Evolutionary conservation across 2,329 filamentous ascomycete species (phyloP).

Genomic region (Colletotrichum cordylinicola): DNA sequence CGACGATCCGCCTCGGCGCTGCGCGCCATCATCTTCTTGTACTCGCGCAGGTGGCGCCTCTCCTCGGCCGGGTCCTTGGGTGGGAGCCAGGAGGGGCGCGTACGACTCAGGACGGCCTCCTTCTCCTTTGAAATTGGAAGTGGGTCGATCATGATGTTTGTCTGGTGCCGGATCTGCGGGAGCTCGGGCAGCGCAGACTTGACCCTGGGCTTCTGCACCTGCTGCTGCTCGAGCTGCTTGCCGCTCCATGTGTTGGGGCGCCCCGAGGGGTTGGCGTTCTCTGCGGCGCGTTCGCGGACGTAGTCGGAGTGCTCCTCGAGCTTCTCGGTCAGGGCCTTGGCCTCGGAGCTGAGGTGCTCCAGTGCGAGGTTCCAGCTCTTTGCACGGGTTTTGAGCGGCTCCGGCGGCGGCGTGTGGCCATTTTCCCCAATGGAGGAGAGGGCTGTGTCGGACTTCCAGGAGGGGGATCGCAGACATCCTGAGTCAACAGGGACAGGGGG

Average conservation of each 20-base stretch:
- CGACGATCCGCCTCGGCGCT: constrained; percentile 66
- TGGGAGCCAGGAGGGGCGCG: constrained; percentile 82
- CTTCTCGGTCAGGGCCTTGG: constrained; percentile 77
- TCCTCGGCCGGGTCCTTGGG: constrained; percentile 92
- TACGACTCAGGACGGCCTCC: constrained; percentile 81
- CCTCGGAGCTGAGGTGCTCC: constrained; percentile 73
- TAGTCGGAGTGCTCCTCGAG: constrained; percentile 77
- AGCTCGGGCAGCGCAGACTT: constrained; percentile 73
- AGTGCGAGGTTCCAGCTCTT: constrained; percentile 79
- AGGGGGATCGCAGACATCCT: constrained; percentile 64
- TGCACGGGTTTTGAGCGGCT: constrained; percentile 59
- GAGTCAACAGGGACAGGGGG: constrained; percentile 64
- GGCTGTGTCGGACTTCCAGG: constrained; percentile 55
- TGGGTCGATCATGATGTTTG: constrained; percentile 84
- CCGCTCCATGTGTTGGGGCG: constrained; percentile 47
- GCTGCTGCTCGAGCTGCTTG: constrained; percentile 24
- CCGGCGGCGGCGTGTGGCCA: constrained; percentile 34
- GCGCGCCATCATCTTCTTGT: constrained; percentile 80
- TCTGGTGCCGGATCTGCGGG: constrained; percentile 69
- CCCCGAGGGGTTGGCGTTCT: constrained; percentile 25
- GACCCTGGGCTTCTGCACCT: constrained; percentile 53
- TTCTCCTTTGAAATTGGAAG: constrained; percentile 87
- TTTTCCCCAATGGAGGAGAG: constrained; percentile 31
- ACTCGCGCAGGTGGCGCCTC: constrained; percentile 84
- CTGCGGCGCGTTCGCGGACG: constrained; percentile 26